phyloP scores from a whole-genome alignment of 2,329 filamentous ascomycete genomes.

The Xylaria sp. region DNA sequence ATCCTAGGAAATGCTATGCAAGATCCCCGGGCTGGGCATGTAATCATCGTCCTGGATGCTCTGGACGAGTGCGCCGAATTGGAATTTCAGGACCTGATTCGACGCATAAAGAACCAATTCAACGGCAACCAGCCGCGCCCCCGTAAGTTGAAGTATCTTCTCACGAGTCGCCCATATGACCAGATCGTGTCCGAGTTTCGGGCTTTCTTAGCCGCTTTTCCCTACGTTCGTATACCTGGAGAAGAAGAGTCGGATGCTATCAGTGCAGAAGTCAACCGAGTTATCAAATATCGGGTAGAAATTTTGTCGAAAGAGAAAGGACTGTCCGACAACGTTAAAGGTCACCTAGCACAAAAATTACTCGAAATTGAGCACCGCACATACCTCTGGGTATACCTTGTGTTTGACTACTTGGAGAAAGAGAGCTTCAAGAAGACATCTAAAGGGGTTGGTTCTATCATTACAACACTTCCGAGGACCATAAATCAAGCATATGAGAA shows the following conservation, averaged over 20 bases:
- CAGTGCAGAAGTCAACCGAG: constrained; percentile 16
- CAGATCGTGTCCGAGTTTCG: constrained; percentile 11
- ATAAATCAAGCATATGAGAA: constrained; percentile 22
- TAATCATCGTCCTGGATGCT: constrained; percentile 24
- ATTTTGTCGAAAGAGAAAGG: neutral
- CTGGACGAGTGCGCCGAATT: constrained; percentile 19
- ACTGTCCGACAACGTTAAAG: neutral
- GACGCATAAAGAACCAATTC: constrained; percentile 8
- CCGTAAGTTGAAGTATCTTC: constrained; percentile 13
- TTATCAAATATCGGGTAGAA: constrained; percentile 18
- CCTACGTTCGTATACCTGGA: constrained; percentile 20
- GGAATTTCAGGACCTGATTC: constrained; percentile 5
- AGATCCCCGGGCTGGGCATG: constrained; percentile 13
- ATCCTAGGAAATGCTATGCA: neutral
- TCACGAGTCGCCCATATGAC: constrained; percentile 24
- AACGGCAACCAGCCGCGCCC: neutral
- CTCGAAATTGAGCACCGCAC: constrained; percentile 18
- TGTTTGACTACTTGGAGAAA: constrained; percentile 19
- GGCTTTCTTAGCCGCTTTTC: neutral
- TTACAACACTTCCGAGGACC: constrained; percentile 7
- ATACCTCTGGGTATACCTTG: constrained; percentile 27
- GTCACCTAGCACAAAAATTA: constrained; percentile 5
- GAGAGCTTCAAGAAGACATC: constrained; percentile 1
- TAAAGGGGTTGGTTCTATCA: neutral
- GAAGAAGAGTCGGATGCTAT: constrained; percentile 22